Evolutionary conservation across 108 stramenopile species (phyloP), one percentile per base, ranked within the genome.

Genomic region (Nitzschia palea): DNA sequence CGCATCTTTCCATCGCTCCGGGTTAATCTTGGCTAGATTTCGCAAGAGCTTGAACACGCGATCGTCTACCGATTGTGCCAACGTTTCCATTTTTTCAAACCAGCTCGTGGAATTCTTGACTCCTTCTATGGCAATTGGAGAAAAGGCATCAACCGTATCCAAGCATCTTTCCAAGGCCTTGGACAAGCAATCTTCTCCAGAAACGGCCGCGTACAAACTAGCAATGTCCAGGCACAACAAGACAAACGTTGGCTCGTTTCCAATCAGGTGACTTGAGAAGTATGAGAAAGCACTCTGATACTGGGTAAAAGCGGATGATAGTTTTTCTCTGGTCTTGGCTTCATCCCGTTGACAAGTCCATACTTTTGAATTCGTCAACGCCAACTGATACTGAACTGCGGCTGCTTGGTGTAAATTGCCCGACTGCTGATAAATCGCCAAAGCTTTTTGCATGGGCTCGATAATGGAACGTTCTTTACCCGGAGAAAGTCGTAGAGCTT

Each of bases 291-390:
- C 87, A 4, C 62, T 34, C 56, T 75, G 76, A 63, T 79, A 90
- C 66, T 90, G 86, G 12, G 69, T 44, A 58, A 94, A 90, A 20
- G 93, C 87, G 8, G 76, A 70, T 6, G 89, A 79, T 27, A 94
- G 61, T 63, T 91, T 94, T 45, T 90, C 86, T 55, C 89, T 62
- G 3, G 93, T 91, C 55, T 87, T 87, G 8, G 64, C 27, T 59
- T 94, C 89, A 56, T 90, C 83, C 0, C 85, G 70, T 71, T 94
- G 89, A 61, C 89, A 89, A 12, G 89, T 90, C 89, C 89, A 94
- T 1, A 94, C 71, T 44, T 87, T 88, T 23, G 80, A 70, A 62
- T 70, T 89, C 44, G 82, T 90, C 22, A 88, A 71, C 3, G 93
- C 93, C 10, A 94, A 72, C 44, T 94, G 93, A 64, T 94, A 94